phyloP scores from a whole-genome alignment of 2,329 filamentous ascomycete genomes.

The Endoconidiophora polonica region DNA sequence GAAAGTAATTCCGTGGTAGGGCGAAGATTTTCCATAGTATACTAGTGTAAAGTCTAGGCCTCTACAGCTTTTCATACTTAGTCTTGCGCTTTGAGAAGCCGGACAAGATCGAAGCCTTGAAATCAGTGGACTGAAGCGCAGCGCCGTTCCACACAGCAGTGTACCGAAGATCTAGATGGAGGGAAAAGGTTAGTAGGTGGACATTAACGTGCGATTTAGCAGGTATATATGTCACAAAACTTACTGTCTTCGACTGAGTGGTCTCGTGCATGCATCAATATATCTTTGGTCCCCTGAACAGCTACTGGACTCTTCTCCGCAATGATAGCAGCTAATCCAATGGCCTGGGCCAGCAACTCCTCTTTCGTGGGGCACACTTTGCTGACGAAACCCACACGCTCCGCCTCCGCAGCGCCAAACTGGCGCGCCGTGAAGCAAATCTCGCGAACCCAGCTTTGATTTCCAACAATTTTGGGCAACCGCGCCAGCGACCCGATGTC shows the following conservation, averaged over 20 bases:
- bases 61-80: slow-evolving; percentile 67
- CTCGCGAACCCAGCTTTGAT: slow-evolving; percentile 62
- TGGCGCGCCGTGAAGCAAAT: slow-evolving; percentile 54
- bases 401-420: slow-evolving; percentile 53
- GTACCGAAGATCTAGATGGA: slow-evolving; percentile 49
- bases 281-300: slow-evolving; percentile 72
- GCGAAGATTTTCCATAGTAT: too few relatives aligned
- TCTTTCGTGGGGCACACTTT: slow-evolving; percentile 46
- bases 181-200: not conserved
- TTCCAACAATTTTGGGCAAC: slow-evolving; percentile 57
- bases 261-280: slow-evolving; percentile 69
- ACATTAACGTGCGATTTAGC: not conserved
- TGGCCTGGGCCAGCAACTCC: slow-evolving; percentile 41
- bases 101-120: slow-evolving; percentile 56
- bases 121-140: slow-evolving; percentile 65
- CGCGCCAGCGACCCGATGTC: slow-evolving; percentile 62
- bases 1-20: not conserved
- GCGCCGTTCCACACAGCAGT: slow-evolving; percentile 77
- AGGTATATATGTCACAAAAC: slow-evolving; percentile 18
- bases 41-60: too few relatives aligned
- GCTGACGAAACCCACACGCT: slow-evolving; percentile 53
- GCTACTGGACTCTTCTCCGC: slow-evolving; percentile 76
- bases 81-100: slow-evolving; percentile 64
- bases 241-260: slow-evolving; percentile 58
- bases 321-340: slow-evolving; percentile 48